Base-by-base conservation (phyloP, 257 asterid genomes). In the Voacanga thouarsii region DNA sequence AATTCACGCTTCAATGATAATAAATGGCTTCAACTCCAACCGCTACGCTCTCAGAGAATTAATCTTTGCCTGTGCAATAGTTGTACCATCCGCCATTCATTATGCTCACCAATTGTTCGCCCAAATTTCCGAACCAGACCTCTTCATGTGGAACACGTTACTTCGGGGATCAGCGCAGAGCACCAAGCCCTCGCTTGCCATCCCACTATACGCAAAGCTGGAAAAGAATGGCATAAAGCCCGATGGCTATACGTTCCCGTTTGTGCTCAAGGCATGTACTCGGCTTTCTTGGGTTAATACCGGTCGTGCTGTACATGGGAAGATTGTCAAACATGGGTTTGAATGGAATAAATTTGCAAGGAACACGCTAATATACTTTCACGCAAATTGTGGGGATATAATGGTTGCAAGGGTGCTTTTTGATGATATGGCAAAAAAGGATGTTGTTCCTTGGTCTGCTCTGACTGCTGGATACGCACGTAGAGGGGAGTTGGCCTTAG, bases 121-220 rank as follows among this genome's bases (percentile, higher is more conserved):
- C 84, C 56, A 80, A 89, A 92, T 90, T 77, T 33, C 86, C 41
- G 72, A 92, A 82, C 92, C 94, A 19, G 94, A 88, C 71, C 83
- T 83, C 59, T 89, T 90, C 83, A 87, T 80, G 92, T 89, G 94
- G 91, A 92, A 92, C 86, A 88, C 92, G 9, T 77, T 92, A 87
- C 90, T 90, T 8, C 86, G 96, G 78, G 97, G 97, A 79, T 92
- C 96, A 30, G 94, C 96, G 61, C 94, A 90, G 86, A 89, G 97
- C 83, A 43, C 71, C 78, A 82, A n/a, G 21, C 96, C 97, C 4
- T 83, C 84, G 1, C 50, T 86, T 23, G 82, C 94, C 0, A 50
- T 90, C 83, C 50, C 93, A 0, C 75, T 86, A 41, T 92, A 80
- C 51, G 60, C 85, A 41, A 65, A 63, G 78, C 83, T 89, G 92